Evolutionary conservation across 1,139 yeast species (phyloP).

Genomic region (Trichomonascaceae sp.): DNA sequence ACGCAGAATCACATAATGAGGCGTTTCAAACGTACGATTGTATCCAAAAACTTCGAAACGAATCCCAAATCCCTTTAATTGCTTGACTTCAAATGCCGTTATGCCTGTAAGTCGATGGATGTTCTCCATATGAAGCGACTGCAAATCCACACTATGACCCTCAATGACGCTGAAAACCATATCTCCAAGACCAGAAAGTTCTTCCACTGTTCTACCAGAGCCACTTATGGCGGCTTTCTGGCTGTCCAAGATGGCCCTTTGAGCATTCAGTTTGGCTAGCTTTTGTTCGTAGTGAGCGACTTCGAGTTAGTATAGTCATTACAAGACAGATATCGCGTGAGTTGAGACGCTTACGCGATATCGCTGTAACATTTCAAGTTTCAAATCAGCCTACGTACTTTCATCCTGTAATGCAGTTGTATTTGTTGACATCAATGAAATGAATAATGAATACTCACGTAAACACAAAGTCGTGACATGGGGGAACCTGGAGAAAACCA

Average conservation of each 20-base stretch:
- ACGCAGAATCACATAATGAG: conserved; percentile 22
- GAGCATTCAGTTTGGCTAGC: conserved; percentile 1
- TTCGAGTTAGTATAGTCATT: background rate
- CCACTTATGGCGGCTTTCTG: conserved; percentile 1
- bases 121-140: conserved; percentile 18
- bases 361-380: background rate
- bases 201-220: conserved; percentile 1
- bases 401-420: background rate
- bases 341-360: background rate
- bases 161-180: conserved; percentile 6
- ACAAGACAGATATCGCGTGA: too few species aligned
- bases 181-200: conserved; percentile 1
- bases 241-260: background rate
- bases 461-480: too few species aligned
- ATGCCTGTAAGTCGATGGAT: conserved; percentile 23
- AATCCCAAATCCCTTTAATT: conserved; percentile 21
- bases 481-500: too few species aligned
- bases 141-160: conserved; percentile 7
- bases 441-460: too few species aligned
- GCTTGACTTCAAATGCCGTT: conserved; percentile 21
- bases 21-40: conserved; percentile 16
- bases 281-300: conserved; percentile 1
- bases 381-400: background rate
- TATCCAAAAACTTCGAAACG: conserved; percentile 20
- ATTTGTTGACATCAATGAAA: background rate